A percentile compares a stretch with the other conserved stretches of the same genome.
phyloP scores from a whole-genome alignment of 441 rosid species.

The Erodium texanum region DNA sequence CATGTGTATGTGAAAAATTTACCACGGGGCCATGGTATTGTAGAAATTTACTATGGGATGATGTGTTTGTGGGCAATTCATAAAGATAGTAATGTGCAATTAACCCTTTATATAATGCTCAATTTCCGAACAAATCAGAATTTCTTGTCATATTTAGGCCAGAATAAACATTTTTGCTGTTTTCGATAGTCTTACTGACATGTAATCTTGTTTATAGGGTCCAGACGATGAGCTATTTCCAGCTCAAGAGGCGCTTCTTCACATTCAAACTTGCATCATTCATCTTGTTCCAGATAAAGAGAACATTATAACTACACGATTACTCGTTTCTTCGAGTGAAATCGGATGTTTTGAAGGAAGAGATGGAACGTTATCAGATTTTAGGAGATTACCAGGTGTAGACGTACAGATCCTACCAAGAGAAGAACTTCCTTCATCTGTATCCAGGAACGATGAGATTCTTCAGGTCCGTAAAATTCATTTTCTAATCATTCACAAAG shows the following conservation, averaged over 20 bases:
- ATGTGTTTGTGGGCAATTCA: too few species aligned
- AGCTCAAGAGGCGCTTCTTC: slow-evolving; percentile 95
- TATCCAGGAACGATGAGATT: slow-evolving; percentile 54
- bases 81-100: too few species aligned
- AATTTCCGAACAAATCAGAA: too few species aligned
- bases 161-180: too few species aligned
- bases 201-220: slow-evolving; percentile 37
- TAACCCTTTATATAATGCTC: too few species aligned
- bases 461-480: slow-evolving; percentile 53
- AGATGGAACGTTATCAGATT: slow-evolving; percentile 65
- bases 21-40: too few species aligned
- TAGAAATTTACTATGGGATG: too few species aligned
- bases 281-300: slow-evolving; percentile 75
- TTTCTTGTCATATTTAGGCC: too few species aligned
- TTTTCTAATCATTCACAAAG: slow-evolving; percentile 13
- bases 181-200: background rate
- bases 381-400: slow-evolving; percentile 67
- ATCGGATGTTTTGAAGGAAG: slow-evolving; percentile 73
- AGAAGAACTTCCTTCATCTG: slow-evolving; percentile 53
- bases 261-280: slow-evolving; percentile 73
- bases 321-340: slow-evolving; percentile 66
- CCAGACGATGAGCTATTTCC: slow-evolving; percentile 92
- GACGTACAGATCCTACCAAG: slow-evolving; percentile 57
- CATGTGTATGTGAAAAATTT: too few species aligned
- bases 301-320: slow-evolving; percentile 57